phyloP scores from a whole-genome alignment of 208 protist genomes.

The Trypanosoma conorhini region DNA sequence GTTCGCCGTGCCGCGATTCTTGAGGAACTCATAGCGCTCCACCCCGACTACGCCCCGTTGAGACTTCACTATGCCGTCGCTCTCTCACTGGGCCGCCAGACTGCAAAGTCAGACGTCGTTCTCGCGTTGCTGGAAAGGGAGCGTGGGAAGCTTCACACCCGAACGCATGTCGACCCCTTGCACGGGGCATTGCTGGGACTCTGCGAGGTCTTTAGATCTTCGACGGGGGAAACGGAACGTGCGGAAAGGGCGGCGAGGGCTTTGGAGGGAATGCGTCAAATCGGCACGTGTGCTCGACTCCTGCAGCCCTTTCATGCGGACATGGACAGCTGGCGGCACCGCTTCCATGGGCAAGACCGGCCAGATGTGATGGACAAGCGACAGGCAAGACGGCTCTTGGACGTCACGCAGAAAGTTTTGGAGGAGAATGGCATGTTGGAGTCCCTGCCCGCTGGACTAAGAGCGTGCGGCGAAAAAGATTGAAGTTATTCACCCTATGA shows the following conservation, averaged over 20 bases:
- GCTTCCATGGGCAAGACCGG: constrained; percentile 11
- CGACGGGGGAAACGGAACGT: background rate
- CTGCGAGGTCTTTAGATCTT: constrained; percentile 42
- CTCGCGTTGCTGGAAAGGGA: constrained; percentile 13
- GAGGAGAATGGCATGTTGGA: background rate
- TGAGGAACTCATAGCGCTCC: constrained; percentile 86
- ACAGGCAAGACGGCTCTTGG: constrained; percentile 20
- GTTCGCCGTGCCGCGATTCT: constrained; percentile 53
- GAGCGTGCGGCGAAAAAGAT: background rate
- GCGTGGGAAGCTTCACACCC: constrained; percentile 23
- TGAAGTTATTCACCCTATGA: background rate
- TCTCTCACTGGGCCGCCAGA: constrained; percentile 21
- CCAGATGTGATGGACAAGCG: constrained; percentile 25
- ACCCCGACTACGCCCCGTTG: constrained; percentile 57
- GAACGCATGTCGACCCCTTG: constrained; percentile 27
- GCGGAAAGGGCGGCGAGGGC: background rate
- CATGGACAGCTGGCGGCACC: constrained; percentile 9
- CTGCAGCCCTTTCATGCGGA: constrained; percentile 22
- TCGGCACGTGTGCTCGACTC: constrained; percentile 21
- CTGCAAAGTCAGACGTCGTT: constrained; percentile 2
- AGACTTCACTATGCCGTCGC: constrained; percentile 68
- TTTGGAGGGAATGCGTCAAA: constrained; percentile 3
- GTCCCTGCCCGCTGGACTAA: constrained; percentile 7
- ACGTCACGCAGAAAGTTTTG: background rate
- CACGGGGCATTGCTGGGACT: constrained; percentile 40